Evolutionary conservation across 2,329 filamentous ascomycete genomes (phyloP).

Genomic region (Cercospora sp.): DNA sequence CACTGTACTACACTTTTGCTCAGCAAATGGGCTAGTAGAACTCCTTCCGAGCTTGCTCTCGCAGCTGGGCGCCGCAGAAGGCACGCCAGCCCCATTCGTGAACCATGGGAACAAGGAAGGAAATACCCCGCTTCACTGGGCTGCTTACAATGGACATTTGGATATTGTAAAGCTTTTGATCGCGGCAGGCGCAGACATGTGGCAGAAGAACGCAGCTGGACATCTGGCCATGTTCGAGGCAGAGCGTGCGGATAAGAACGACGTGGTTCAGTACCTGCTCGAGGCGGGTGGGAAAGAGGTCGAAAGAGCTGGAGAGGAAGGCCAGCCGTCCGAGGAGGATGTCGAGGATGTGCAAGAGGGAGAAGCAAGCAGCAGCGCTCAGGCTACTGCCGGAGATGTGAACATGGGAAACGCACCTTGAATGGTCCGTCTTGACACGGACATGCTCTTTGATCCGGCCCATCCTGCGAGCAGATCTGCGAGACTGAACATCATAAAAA

Average conservation of each 20-base stretch:
- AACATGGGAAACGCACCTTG: constrained; percentile 14
- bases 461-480: not conserved
- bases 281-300: constrained; percentile 47
- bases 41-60: constrained; percentile 29
- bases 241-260: constrained; percentile 51
- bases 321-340: constrained; percentile 26
- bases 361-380: constrained; percentile 21
- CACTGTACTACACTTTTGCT: constrained; percentile 82
- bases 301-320: constrained; percentile 25
- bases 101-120: constrained; percentile 75
- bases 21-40: constrained; percentile 76
- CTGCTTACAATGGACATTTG: constrained; percentile 83
- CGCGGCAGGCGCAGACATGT: constrained; percentile 72
- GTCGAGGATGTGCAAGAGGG: constrained; percentile 26
- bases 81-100: constrained; percentile 50
- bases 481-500: not conserved
- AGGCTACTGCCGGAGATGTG: constrained; percentile 16
- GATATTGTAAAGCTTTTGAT: constrained; percentile 76
- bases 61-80: constrained; percentile 17
- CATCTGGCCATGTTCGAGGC: constrained; percentile 61
- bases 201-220: constrained; percentile 77
- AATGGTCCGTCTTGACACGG: not conserved
- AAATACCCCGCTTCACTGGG: constrained; percentile 94
- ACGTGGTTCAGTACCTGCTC: constrained; percentile 51
- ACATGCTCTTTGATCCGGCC: not conserved